phyloP scores from a whole-genome alignment of 768 basidiomycete species.

The Agaricus subrufescens region DNA sequence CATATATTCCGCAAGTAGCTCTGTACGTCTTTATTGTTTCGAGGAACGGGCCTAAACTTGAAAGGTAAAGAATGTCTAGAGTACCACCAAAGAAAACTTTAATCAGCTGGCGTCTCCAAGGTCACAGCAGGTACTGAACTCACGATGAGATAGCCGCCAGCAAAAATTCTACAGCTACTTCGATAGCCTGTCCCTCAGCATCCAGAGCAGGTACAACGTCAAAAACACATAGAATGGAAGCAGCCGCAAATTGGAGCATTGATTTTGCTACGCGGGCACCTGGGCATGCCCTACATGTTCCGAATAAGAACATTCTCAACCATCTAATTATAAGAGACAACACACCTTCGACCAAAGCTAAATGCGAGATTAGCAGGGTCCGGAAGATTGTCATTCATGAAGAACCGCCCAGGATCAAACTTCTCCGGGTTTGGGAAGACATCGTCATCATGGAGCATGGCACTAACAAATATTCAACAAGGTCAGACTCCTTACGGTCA shows the following conservation, averaged over 20 bases:
- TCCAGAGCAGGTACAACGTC: background rate
- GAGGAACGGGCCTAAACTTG: background rate
- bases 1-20: background rate
- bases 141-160: background rate
- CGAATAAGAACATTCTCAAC: too few relatives aligned
- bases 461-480: conserved; percentile 25
- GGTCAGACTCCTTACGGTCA: background rate
- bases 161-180: background rate
- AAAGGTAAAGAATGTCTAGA: background rate
- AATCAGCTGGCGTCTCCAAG: background rate
- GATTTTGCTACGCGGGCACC: background rate
- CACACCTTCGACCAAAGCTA: background rate
- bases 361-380: background rate
- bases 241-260: background rate
- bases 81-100: too few relatives aligned
- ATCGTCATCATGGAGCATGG: conserved; percentile 43
- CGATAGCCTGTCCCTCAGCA: background rate
- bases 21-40: background rate
- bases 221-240: background rate
- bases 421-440: conserved; percentile 42
- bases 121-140: background rate
- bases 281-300: background rate
- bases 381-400: background rate
- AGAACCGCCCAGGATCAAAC: conserved; percentile 43
- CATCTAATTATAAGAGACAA: background rate